Evolutionary conservation across 2,329 filamentous ascomycete species (phyloP).

Genomic region (Fusarium sp.): DNA sequence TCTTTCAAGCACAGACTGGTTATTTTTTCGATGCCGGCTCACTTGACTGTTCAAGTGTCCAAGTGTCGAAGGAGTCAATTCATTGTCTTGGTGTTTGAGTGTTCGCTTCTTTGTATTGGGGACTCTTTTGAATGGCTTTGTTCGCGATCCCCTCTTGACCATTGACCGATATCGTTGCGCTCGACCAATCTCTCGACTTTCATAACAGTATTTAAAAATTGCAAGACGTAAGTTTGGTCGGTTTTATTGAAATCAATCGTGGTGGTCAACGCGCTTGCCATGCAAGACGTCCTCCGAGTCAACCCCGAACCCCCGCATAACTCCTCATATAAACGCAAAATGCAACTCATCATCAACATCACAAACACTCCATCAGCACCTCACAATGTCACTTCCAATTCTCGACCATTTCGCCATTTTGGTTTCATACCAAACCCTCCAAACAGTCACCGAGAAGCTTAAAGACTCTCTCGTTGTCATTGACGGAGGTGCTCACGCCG

Average conservation of each 20-base stretch:
- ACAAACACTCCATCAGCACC: not conserved
- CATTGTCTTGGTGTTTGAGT: not conserved
- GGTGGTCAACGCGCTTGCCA: not conserved
- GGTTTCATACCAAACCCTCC: slow-evolving; percentile 64
- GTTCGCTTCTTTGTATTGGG: not conserved
- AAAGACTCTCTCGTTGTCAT: slow-evolving; percentile 68
- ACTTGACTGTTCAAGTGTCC: not conserved
- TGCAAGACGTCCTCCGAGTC: slow-evolving; percentile 21
- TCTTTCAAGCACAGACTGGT: not conserved
- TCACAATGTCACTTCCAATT: slow-evolving; percentile 45
- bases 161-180: no score
- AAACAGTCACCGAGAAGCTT: slow-evolving; percentile 63
- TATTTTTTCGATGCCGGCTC: fast-evolving
- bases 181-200: no score
- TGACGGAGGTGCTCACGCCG: slow-evolving; percentile 72
- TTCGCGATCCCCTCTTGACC: not conserved
- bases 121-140: not conserved
- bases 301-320: slow-evolving; percentile 38
- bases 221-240: no score
- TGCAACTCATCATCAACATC: not conserved
- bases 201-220: no score
- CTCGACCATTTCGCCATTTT: slow-evolving; percentile 77
- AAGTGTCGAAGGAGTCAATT: not conserved
- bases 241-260: not conserved
- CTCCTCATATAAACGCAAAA: slow-evolving; percentile 1